Evolutionary conservation across 192 early-diverging fungal genomes (phyloP).

Genomic region (Mortierella claussenii): DNA sequence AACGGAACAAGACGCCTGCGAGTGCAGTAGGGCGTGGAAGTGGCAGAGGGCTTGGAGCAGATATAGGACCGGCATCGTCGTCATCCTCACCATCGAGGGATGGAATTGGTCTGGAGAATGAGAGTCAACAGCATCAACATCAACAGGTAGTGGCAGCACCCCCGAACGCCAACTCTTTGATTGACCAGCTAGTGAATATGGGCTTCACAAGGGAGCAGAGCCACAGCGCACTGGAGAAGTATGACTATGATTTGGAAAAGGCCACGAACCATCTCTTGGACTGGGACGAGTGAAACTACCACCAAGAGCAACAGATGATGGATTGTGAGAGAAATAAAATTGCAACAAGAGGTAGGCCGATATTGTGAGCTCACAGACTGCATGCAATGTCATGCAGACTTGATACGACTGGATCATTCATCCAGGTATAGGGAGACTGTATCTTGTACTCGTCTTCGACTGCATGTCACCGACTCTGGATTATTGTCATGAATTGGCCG

Average conservation of each 20-base stretch:
- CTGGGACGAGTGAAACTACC: conserved; percentile 62
- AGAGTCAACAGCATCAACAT: conserved; percentile 11
- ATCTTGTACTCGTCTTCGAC: too few species aligned
- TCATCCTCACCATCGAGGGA: conserved; percentile 5
- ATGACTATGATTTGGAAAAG: conserved; percentile 77
- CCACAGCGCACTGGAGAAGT: conserved; percentile 72
- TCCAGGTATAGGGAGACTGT: too few species aligned
- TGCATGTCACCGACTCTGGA: too few species aligned
- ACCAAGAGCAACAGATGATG: too few species aligned
- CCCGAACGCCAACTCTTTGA: conserved; percentile 40
- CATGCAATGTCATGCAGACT: too few species aligned
- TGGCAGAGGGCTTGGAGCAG: not conserved
- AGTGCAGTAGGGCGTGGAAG: not conserved
- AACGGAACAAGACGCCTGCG: conserved; percentile 1
- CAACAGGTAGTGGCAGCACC: conserved; percentile 26
- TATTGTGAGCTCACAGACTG: too few species aligned
- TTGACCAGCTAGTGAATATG: conserved; percentile 72
- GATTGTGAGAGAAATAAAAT: too few species aligned
- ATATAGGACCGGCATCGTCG: not conserved
- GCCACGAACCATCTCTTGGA: conserved; percentile 83
- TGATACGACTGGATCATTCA: too few species aligned
- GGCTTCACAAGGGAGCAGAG: conserved; percentile 78
- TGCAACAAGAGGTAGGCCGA: too few species aligned
- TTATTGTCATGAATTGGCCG: too few species aligned
- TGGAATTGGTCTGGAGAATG: not conserved